These are phyloP conservation scores for Cadophora gregata DNA, from an alignment of 2,329 filamentous ascomycete species.

Conservation along the genomic window DNA sequence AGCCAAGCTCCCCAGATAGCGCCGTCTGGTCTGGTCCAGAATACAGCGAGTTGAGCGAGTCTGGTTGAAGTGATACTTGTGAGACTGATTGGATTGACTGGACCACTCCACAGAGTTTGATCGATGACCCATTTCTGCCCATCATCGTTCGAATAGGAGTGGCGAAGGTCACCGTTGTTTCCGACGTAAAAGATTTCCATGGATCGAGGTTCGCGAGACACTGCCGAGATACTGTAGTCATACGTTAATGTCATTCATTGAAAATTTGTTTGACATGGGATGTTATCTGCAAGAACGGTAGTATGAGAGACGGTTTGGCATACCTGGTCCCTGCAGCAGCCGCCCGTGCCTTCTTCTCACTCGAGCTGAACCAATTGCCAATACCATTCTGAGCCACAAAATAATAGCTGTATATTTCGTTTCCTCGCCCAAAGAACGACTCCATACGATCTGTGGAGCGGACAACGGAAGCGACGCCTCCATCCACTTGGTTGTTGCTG, in stretches of 20 bases:
- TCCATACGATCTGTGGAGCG: not conserved
- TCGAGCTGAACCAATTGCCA: not conserved
- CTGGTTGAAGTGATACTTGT: conserved; percentile 1
- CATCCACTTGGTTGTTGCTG: not conserved
- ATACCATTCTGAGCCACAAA: not conserved
- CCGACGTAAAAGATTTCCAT: conserved; percentile 9
- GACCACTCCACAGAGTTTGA: not conserved
- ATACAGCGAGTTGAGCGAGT: not conserved
- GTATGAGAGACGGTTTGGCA: not conserved
- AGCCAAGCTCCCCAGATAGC: conserved; percentile 5
- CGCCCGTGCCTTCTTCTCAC: not conserved
- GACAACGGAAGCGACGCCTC: not conserved
- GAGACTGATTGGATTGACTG: conserved; percentile 7
- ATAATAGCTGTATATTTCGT: not conserved
- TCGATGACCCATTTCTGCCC: conserved; percentile 6
- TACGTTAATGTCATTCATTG: not conserved
- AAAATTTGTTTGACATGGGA: not conserved
- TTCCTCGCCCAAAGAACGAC: not conserved
- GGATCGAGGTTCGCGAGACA: not conserved
- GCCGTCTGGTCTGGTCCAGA: not conserved
- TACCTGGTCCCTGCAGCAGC: conserved; percentile 6
- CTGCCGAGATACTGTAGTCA: not conserved
- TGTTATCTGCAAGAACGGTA: not conserved
- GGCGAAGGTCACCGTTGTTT: not conserved
- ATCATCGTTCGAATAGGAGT: conserved; percentile 3